Evolutionary conservation across 129 eudicot species (phyloP), one percentile per base, ranked within the genome.

Genomic region (Silybum marianum): DNA sequence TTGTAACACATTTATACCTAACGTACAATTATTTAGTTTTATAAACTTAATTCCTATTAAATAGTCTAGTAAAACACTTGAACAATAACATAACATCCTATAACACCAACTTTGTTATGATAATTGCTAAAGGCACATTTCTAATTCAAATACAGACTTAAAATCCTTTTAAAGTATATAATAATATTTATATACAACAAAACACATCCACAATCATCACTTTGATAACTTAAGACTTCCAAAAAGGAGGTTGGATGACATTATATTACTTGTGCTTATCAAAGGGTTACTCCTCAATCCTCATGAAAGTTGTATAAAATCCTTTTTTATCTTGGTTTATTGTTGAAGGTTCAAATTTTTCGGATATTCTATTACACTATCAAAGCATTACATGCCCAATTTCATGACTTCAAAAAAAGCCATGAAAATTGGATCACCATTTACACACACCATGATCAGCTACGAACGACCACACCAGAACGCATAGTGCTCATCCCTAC

Each of bases 401-500:
- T 54, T 16, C 22, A 54, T 58, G 69, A 18, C 66, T 32, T 32
- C 36, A 32, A 69, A 9, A 69, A 9, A 7, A 12, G 46, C 60
- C 54, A 74, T 25, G 66, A 34, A 23, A 32, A 32, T 30, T 7
- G 22, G 72, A 36, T 36, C 16, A 11, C 78, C 80, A 87, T 65
- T 67, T 82, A 79, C 88, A 71, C 73, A 69, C 74, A 71, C 74
- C 54, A 44, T 44, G 4, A 44, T 44, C 54, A 44, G 54, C 63
- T 54, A 54, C 22, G 8, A 54, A 16, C 63, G 85, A 72, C 86
- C 58, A 73, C 97, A 91, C 97, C 98, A 93, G 82, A 86, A 91
- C 19, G 94, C 85, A 79, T 73, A 84, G 75, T 93, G 96, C 44
- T 93, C 98, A 18, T 93, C 98, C 74, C 82, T 93, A 18, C 98